These are phyloP conservation scores for Penicillium lagena DNA, from an alignment of 495 filamentous ascomycete genomes.

Conservation along the genomic window DNA sequence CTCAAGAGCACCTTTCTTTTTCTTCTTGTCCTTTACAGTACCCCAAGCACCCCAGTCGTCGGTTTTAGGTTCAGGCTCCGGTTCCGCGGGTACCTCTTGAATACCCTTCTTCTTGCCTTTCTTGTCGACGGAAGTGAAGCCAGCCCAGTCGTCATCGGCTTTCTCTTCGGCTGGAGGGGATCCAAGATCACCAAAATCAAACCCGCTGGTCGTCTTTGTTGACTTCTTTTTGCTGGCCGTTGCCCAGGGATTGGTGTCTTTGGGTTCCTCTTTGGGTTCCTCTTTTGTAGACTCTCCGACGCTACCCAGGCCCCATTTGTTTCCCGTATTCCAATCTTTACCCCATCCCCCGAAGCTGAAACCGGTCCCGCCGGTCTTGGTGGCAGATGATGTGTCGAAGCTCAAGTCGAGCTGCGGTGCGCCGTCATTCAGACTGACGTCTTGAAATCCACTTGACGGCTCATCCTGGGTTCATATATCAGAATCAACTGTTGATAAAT, in stretches of 20 bases:
- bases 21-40: conserved; percentile 22
- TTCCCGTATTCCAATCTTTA: conserved; percentile 33
- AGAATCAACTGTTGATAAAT: not conserved
- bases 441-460: conserved; percentile 33
- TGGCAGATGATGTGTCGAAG: conserved; percentile 27
- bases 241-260: conserved; percentile 39
- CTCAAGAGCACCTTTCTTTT: conserved; percentile 21
- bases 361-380: conserved; percentile 23
- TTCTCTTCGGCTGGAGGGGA: conserved; percentile 17
- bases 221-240: conserved; percentile 29
- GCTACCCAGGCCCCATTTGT: conserved; percentile 27
- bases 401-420: conserved; percentile 41
- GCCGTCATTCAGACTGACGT: conserved; percentile 36
- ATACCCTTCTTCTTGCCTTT: conserved; percentile 8
- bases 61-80: conserved; percentile 15
- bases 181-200: conserved; percentile 41
- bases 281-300: conserved; percentile 17
- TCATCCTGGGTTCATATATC: conserved; percentile 14
- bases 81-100: conserved; percentile 2
- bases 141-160: conserved; percentile 13
- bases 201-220: conserved; percentile 27
- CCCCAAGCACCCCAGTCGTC: conserved; percentile 24
- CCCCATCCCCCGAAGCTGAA: conserved; percentile 43
- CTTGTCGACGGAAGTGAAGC: conserved; percentile 12
- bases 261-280: conserved; percentile 22